Base-by-base conservation (phyloP, 106 monocot species). In the Triglochin maritima region DNA sequence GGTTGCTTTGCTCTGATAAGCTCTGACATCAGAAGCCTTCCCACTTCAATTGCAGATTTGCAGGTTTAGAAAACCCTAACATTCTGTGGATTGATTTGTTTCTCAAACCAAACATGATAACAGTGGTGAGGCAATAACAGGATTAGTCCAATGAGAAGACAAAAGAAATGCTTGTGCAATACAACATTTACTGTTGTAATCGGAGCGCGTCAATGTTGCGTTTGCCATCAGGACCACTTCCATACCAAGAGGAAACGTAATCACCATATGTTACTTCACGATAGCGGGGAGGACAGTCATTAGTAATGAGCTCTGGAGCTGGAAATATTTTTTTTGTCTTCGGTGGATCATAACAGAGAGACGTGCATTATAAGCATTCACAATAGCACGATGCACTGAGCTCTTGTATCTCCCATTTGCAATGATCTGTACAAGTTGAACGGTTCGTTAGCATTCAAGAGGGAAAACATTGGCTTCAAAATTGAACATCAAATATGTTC, bases 281-380 rank as follows among this genome's bases (percentile, higher is more conserved):
- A 46, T 91, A 91, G 66, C 73, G 79, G 6, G 57, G 64, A n/a
- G 84, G 88, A 64, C 77, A 69, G 10, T 48, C 2, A 44, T 71
- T 59, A 12, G 64, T 68, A 48, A 88, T 46, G 9, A 98, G 86
- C 54, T 76, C 80, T 6, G 74, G 76, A 49, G 88, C 81, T 63
- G 96, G 86, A 53, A 44, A 80, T 70, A 88, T 88, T 63, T 71
- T 84, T 46, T 47, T 75, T 0, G 73, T 64, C 65, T 86, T 91
- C 4, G 91, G 65, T 46, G 96, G 96, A 58, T 98, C 96, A 62
- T 98, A 83, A 91, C 77, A 49, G 91, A 98, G 9, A 98, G 68
- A 44, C 96, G 79, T 6, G 86, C 77, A 43, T 29, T 17, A 0
- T 0, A 29, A 29, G 68, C 45, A 74, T 96, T 96, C 52, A 96